Conservation (phyloP, 805 yeast genomes). For the Starmera dryadoides region DNA sequence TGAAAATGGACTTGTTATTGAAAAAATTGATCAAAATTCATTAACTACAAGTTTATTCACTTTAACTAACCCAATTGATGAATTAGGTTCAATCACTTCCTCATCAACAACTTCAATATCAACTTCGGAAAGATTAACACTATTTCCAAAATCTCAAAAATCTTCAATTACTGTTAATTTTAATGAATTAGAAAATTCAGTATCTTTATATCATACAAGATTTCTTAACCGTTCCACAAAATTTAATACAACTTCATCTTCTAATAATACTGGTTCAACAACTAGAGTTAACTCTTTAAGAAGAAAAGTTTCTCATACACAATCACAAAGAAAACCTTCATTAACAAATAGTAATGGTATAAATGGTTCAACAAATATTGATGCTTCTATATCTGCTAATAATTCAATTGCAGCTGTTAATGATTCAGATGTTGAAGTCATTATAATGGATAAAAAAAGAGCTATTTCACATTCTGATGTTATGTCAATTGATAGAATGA, state of each 20-base stretch:
- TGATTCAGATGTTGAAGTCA: conserved; percentile 4
- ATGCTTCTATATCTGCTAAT: no score
- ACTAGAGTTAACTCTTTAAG: neutral
- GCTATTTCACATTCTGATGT: conserved; percentile 31
- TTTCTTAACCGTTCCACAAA: neutral
- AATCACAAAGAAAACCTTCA: neutral
- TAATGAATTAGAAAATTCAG: neutral
- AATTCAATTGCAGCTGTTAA: no score
- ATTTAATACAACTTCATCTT: neutral
- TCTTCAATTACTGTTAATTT: neutral
- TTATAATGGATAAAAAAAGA: conserved; percentile 20
- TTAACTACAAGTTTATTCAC: neutral
- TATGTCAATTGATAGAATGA: conserved; percentile 37
- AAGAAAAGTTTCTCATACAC: neutral
- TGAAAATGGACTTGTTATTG: neutral
- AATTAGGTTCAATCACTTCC: neutral
- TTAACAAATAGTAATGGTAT: neutral
- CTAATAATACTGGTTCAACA: neutral
- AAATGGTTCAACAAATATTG: neutral
- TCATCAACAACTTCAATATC: neutral
- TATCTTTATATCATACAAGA: neutral
- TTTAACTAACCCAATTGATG: neutral
- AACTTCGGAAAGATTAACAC: neutral
- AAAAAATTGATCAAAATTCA: neutral
- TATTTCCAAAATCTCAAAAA: neutral